Evolutionary conservation across 2,329 filamentous ascomycete genomes (phyloP), one percentile per base, ranked within the genome.

Genomic region (Colletotrichum sojae): DNA sequence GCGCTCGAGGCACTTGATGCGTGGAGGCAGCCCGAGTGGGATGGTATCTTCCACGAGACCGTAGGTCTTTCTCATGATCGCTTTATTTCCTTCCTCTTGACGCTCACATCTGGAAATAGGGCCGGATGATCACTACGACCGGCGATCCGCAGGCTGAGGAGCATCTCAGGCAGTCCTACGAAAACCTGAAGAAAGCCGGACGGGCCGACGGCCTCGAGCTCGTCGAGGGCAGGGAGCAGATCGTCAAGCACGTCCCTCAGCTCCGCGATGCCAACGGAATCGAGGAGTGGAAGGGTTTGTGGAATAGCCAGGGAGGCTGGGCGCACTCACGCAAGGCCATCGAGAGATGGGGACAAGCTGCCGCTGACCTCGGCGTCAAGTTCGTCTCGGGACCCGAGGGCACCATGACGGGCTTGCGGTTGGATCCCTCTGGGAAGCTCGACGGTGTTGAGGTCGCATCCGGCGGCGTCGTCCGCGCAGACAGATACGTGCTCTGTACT

Each of bases 31-130:
- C 57, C 31, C 1, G 71, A 71, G 4, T 72, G 69, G 66, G 18
- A 51, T 4, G 69, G 69, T 0, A 64, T 71, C 10, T 72, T 72
- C 9, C 69, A 72, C 20, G 71, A 72, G 20, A 72, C 71, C 15
- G 71, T 69, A 56, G 8, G 51, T 53, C 15, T n/a, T 6, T 15
- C 10, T 10, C n/a, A 10, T 22, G 46, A 12, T 5, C 13, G 25
- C 20, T 22, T 16, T 16, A 3, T 43, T 13, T 22, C 12, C 52
- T 5, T 6, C 20, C 2, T 39, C 27, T 36, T 20, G 9, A 9
- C n/a, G 9, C 46, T 22, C 18, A 20, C 46, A n/a, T 2, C 20
- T 6, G 1, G 40, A 15, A 5, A n/a, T 9, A 71, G 71, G 71
- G 71, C 27, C 69, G 69, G 8, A 59, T 72, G 9, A 57, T 59